A percentile compares a stretch with the other conserved stretches of the same genome.
phyloP scores from a whole-genome alignment of 75 land plant species.

The Chamaecyparis obtusa region DNA sequence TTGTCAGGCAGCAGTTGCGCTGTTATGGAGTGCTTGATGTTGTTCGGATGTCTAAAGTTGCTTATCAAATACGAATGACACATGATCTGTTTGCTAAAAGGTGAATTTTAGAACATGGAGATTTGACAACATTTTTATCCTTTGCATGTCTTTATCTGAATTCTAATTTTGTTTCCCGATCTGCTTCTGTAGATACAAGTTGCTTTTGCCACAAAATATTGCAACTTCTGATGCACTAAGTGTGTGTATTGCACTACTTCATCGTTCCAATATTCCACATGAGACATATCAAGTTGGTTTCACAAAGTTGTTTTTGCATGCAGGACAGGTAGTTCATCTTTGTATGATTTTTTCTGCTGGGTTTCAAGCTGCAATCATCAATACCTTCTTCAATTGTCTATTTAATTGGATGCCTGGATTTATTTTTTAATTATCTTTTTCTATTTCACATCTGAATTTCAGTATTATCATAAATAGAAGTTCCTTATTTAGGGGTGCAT shows the following conservation, averaged over 20 bases:
- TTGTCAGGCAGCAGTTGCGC: conserved; percentile 89
- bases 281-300: conserved; percentile 99
- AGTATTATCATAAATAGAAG: not conserved
- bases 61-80: conserved; percentile 86
- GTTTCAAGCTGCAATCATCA: not conserved
- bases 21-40: conserved; percentile 96
- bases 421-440: not conserved
- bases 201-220: conserved; percentile 66
- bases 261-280: conserved; percentile 79
- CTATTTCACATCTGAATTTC: not conserved
- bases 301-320: conserved; percentile 95
- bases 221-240: conserved; percentile 72
- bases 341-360: not conserved
- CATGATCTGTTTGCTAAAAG: conserved; percentile 88
- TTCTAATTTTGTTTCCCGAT: not conserved
- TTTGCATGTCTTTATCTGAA: not conserved
- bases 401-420: not conserved
- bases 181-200: conserved; percentile 70
- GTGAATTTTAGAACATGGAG: conserved; percentile 29
- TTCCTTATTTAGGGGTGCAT: not conserved
- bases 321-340: conserved; percentile 75
- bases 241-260: conserved; percentile 89
- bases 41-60: conserved; percentile 84
- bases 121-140: not conserved
- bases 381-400: not conserved